Conservation (phyloP, 2,329 filamentous ascomycete species). For the Aspergillus intermedius region DNA sequence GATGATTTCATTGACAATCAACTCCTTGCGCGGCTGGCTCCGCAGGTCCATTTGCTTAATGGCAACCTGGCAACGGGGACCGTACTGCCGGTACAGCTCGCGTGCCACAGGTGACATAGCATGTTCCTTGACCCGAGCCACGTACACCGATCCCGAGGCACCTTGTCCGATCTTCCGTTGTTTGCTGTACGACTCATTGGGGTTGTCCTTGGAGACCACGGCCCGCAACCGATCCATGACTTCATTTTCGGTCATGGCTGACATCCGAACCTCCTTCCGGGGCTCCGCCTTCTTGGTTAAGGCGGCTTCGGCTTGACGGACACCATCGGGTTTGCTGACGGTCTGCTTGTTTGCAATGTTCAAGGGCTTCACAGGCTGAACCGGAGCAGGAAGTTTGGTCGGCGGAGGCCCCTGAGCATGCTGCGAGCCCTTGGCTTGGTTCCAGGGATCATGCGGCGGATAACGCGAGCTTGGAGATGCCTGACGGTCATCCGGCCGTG, state of each 20-base stretch:
- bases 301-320: conserved; percentile 85
- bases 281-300: conserved; percentile 73
- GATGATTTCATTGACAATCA: conserved; percentile 99
- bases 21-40: conserved; percentile 91
- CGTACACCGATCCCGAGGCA: conserved; percentile 95
- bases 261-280: conserved; percentile 94
- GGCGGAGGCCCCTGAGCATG: conserved; percentile 42
- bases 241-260: conserved; percentile 92
- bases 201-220: conserved; percentile 92
- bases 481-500: conserved; percentile 29
- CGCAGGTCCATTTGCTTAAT: conserved; percentile 99
- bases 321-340: conserved; percentile 54
- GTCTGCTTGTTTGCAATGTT: conserved; percentile 66
- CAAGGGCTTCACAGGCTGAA: conserved; percentile 63
- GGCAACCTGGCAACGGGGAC: conserved; percentile 78
- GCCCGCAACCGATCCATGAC: conserved; percentile 95
- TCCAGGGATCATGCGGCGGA: conserved; percentile 26
- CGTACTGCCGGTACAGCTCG: conserved; percentile 71
- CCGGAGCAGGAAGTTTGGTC: conserved; percentile 54
- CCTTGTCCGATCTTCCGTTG: conserved; percentile 99
- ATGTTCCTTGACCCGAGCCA: conserved; percentile 87
- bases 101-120: conserved; percentile 75
- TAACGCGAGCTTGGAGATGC: conserved; percentile 31
- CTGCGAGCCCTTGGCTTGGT: conserved; percentile 32
- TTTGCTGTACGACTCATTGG: conserved; percentile 92